Conservation (phyloP, 176 grass and related monocot species). For the Dactylis glomerata region DNA sequence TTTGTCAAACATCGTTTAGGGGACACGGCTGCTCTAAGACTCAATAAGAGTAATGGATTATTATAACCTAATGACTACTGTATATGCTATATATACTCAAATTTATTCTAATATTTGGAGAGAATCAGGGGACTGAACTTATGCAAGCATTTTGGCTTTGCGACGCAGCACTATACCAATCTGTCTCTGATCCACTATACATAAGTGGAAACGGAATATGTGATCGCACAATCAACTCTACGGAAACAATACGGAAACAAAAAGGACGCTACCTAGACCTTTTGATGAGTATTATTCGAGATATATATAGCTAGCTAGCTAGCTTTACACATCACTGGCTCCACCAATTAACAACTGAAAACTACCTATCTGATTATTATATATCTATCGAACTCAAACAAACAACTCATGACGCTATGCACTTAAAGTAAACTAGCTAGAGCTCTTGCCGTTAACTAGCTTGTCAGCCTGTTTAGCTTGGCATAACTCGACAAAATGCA, state of each 20-base stretch:
- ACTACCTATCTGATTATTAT: slow-evolving; percentile 12
- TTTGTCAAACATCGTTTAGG: too few relatives aligned
- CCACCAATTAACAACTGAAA: slow-evolving; percentile 35
- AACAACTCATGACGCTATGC: slow-evolving; percentile 20
- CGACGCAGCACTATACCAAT: not conserved
- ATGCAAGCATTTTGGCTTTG: not conserved
- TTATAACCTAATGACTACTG: not conserved
- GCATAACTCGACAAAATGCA: slow-evolving; percentile 36
- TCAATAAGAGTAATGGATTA: not conserved
- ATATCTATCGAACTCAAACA: not conserved
- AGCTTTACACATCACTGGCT: not conserved
- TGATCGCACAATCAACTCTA: not conserved
- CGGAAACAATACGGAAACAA: slow-evolving; percentile 5
- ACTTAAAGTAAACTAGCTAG: slow-evolving; percentile 16
- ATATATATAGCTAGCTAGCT: not conserved
- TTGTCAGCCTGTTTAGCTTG: slow-evolving; percentile 9
- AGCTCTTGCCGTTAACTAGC: slow-evolving; percentile 38
- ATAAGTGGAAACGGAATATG: slow-evolving; percentile 5
- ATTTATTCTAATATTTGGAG: not conserved
- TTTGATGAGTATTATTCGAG: not conserved
- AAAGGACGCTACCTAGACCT: not conserved
- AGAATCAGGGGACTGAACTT: not conserved
- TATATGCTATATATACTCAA: not conserved
- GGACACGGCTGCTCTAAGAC: too few relatives aligned
- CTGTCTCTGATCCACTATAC: not conserved